Percentiles rank a stretch among this genome's conserved stretches.
phyloP scores from a whole-genome alignment of 306 rosid genomes.

The Corylus heterophylla region DNA sequence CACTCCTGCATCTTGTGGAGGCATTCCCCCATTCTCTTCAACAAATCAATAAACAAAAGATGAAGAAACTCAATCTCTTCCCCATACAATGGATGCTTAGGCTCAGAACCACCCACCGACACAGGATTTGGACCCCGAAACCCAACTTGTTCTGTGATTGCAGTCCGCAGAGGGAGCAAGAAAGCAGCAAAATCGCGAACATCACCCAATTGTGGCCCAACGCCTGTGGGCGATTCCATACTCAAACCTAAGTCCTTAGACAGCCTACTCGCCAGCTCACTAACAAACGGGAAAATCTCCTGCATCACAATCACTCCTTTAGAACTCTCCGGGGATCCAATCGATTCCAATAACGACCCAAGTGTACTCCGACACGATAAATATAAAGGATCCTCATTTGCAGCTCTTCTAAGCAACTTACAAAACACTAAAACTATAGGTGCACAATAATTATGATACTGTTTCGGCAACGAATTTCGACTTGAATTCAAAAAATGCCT shows the following conservation, averaged over 20 bases:
- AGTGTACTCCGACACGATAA: constrained; percentile 49
- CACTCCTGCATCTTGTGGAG: constrained; percentile 44
- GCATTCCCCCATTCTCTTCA: constrained; percentile 52
- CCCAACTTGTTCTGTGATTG: constrained; percentile 17
- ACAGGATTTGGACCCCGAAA: constrained; percentile 19
- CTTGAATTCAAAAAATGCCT: constrained; percentile 47
- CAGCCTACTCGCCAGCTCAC: constrained; percentile 46
- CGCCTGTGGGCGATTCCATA: constrained; percentile 38
- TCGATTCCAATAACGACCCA: constrained; percentile 38
- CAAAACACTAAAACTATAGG: constrained; percentile 60
- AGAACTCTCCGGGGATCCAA: constrained; percentile 12
- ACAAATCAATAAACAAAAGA: constrained; percentile 33
- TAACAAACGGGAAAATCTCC: constrained; percentile 53
- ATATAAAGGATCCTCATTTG: constrained; percentile 52
- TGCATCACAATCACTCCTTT: constrained; percentile 32
- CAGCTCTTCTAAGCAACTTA: constrained; percentile 51
- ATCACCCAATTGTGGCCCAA: constrained; percentile 45
- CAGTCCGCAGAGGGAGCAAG: constrained; percentile 39
- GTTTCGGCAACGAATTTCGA: constrained; percentile 24
- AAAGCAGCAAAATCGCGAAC: constrained; percentile 53
- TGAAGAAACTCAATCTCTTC: constrained; percentile 49
- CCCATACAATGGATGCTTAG: constrained; percentile 29
- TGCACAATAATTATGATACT: constrained; percentile 38
- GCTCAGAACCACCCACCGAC: constrained; percentile 8
- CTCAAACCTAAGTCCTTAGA: constrained; percentile 48